Percentiles rank a stretch among this genome's conserved stretches.
phyloP scores from a whole-genome alignment of 805 yeast species.

The Cyberlindnera misumaiensis region DNA sequence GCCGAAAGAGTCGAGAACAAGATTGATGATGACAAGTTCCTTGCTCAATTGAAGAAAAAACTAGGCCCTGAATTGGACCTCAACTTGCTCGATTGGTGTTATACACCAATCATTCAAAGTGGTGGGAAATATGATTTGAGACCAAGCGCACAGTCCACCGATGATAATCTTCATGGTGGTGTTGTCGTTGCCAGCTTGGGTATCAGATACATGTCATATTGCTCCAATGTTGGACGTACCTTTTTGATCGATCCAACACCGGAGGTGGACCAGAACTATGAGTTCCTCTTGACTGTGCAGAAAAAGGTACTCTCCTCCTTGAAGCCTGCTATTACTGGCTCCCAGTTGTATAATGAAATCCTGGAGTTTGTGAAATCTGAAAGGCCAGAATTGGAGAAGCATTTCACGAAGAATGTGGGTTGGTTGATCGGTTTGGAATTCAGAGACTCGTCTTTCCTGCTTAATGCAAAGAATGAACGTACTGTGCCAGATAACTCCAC shows the following conservation, averaged over 20 bases:
- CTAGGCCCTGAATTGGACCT: conserved; percentile 67
- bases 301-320: conserved; percentile 50
- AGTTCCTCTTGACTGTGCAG: conserved; percentile 66
- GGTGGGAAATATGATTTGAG: conserved; percentile 80
- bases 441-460: conserved; percentile 68
- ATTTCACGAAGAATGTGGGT: conserved; percentile 76
- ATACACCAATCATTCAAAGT: conserved; percentile 84
- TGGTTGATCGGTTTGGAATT: conserved; percentile 87
- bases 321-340: conserved; percentile 56
- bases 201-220: conserved; percentile 79
- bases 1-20: conserved; percentile 73
- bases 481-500: conserved; percentile 65
- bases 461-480: conserved; percentile 69
- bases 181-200: conserved; percentile 82
- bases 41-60: conserved; percentile 46
- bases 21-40: conserved; percentile 73
- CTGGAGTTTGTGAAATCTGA: conserved; percentile 51
- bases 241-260: conserved; percentile 84
- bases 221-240: conserved; percentile 83
- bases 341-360: conserved; percentile 62
- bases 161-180: conserved; percentile 61
- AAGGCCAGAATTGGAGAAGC: conserved; percentile 55
- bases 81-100: conserved; percentile 84
- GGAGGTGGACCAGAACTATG: conserved; percentile 73
- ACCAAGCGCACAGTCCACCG: conserved; percentile 74